Evolutionary conservation across 2,329 filamentous ascomycete genomes (phyloP).

Genomic region (Fusarium pseudograminearum): DNA sequence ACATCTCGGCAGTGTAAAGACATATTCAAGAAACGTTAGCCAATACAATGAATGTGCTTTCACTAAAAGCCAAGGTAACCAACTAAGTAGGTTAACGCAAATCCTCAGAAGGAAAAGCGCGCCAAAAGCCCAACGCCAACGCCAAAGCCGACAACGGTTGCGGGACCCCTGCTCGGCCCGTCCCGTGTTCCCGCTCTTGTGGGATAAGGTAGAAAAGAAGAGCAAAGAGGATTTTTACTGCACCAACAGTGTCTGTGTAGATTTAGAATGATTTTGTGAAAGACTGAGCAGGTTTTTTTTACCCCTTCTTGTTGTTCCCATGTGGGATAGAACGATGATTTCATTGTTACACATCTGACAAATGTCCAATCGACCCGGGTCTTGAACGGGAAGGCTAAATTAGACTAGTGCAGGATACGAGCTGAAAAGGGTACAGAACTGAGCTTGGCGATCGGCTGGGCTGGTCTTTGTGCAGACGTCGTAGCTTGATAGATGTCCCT

Average conservation of each 20-base stretch:
- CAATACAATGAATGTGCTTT: not conserved
- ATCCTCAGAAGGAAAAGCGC: not conserved
- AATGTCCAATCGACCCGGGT: not conserved
- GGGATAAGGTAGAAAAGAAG: not conserved
- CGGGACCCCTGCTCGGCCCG: constrained; percentile 55
- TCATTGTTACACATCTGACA: not conserved
- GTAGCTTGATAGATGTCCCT: not conserved
- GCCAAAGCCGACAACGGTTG: not conserved
- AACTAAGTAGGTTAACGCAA: not conserved
- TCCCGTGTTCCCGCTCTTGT: constrained; percentile 58
- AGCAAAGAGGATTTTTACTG: not conserved
- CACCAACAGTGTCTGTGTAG: not conserved
- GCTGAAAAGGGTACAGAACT: not conserved
- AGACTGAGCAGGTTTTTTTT: not conserved
- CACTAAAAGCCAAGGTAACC: not conserved
- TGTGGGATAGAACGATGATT: not conserved
- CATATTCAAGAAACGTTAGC: not conserved
- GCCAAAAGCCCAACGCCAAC: not conserved
- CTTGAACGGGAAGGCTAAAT: not conserved
- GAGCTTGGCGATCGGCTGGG: not conserved
- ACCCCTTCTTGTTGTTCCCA: not conserved
- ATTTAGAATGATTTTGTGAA: not conserved
- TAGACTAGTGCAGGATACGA: not conserved
- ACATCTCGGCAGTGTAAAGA: not conserved
- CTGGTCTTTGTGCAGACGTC: not conserved